phyloP scores from a whole-genome alignment of 2,329 filamentous ascomycete species.

The Penicillium sp. region DNA sequence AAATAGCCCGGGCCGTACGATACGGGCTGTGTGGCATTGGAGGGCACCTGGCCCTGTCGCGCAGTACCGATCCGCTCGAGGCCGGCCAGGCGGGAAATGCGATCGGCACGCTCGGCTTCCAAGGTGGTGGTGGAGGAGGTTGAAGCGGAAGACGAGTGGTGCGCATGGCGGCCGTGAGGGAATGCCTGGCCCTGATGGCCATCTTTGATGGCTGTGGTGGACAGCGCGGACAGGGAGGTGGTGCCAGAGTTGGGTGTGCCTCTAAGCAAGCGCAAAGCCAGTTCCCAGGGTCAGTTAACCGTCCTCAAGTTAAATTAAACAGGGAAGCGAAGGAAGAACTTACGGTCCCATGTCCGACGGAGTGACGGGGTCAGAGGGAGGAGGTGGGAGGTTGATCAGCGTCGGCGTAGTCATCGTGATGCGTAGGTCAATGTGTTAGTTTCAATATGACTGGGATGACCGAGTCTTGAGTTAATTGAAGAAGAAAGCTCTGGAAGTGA shows the following conservation, averaged over 20 bases:
- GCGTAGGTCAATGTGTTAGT: background rate
- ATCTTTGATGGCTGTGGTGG: slow-evolving; percentile 93
- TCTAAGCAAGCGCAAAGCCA: slow-evolving; percentile 43
- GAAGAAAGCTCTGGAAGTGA: background rate
- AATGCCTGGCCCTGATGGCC: slow-evolving; percentile 79
- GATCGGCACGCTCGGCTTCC: slow-evolving; percentile 87
- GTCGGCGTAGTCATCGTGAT: slow-evolving; percentile 53
- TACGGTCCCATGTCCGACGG: slow-evolving; percentile 82
- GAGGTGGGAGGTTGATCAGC: slow-evolving; percentile 77
- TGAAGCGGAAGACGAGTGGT: slow-evolving; percentile 55
- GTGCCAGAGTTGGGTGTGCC: slow-evolving; percentile 91
- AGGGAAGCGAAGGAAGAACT: slow-evolving; percentile 37
- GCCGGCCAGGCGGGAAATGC: slow-evolving; percentile 90
- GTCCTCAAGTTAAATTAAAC: slow-evolving; percentile 8
- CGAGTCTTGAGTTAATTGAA: background rate
- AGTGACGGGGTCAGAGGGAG: slow-evolving; percentile 75
- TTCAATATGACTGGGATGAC: background rate
- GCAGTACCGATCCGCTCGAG: slow-evolving; percentile 80
- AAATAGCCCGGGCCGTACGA: slow-evolving; percentile 66
- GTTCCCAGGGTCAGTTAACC: slow-evolving; percentile 17
- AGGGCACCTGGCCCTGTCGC: slow-evolving; percentile 39
- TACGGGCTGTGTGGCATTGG: slow-evolving; percentile 34
- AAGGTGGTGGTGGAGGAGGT: slow-evolving; percentile 64
- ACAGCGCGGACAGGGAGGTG: slow-evolving; percentile 85
- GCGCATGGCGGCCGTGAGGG: slow-evolving; percentile 51